These are phyloP conservation scores for Rhizoclosmatium globosum DNA, from an alignment of 192 early-diverging fungal genomes.

Conservation along the genomic window DNA sequence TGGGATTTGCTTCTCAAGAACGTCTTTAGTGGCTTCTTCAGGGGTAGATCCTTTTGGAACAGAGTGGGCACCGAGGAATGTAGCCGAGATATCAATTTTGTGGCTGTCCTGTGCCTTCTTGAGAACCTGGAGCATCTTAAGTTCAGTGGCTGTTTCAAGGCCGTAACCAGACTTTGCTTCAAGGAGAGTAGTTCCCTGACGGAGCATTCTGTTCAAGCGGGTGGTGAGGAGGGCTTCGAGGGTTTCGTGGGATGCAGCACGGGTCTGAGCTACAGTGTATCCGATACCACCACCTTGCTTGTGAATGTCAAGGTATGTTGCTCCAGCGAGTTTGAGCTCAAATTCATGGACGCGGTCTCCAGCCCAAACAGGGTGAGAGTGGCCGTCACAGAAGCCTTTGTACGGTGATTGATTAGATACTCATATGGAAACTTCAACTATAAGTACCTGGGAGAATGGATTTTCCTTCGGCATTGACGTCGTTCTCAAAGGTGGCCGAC, in stretches of 20 bases:
- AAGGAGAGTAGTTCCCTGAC: conserved; percentile 25
- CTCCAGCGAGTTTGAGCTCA: conserved; percentile 39
- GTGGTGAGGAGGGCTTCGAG: conserved; percentile 15
- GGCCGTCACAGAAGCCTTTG: conserved; percentile 33
- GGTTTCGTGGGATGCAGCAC: conserved; percentile 12
- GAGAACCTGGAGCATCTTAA: conserved; percentile 36
- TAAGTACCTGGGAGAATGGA: conserved; percentile 9
- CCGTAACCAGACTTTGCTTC: conserved; percentile 41
- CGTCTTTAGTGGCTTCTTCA: conserved; percentile 20
- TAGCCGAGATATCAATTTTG: conserved; percentile 30
- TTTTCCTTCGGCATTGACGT: conserved; percentile 18
- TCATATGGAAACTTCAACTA: neutral
- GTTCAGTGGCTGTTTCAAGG: conserved; percentile 33
- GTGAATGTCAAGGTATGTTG: conserved; percentile 40
- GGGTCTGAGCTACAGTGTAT: conserved; percentile 30
- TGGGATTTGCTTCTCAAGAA: conserved; percentile 34
- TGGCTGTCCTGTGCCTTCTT: conserved; percentile 20
- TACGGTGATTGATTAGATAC: neutral
- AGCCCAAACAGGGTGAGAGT: conserved; percentile 41
- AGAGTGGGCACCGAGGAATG: conserved; percentile 36
- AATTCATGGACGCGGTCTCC: conserved; percentile 43
- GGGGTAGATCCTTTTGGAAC: conserved; percentile 32
- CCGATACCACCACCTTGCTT: conserved; percentile 36
- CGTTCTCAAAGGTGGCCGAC: conserved; percentile 8
- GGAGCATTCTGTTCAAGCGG: conserved; percentile 28